Base-by-base conservation (phyloP, 306 rosid species). In the Morella rubra region DNA sequence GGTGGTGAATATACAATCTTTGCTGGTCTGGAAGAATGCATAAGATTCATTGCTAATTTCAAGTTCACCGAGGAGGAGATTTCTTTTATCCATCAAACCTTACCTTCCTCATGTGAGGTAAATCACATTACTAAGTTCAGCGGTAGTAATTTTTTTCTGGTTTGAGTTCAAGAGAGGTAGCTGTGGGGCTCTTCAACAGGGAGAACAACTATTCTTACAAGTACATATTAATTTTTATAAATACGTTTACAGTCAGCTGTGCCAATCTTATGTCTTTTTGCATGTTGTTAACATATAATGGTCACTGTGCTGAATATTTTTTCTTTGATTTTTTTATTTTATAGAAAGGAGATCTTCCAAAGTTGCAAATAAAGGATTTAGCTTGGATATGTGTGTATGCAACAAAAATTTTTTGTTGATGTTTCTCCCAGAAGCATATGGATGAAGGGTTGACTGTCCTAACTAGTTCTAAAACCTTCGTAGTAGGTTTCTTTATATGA, bases 1-100 rank as follows among this genome's bases (percentile, higher is more conserved):
- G 97, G 99, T 56, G 99, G 99, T 61, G 99, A 96, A 85, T 96
- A 87, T 85, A 96, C 99, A 6, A 81, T 96, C 56, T 96, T 92
- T 20, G 97, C 99, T 74, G 99, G 99, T 65, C 87, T 96, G 82
- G 99, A 96, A 44, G 99, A 96, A 77, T 93, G 98, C 87, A 88
- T 88, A 81, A 89, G 86, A 88, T 85, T 96, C 71, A 92, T 96
- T 73, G 97, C 97, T 50, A 92, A 90, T 88, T 96, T 96, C 89
- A 93, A 76, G 77, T 82, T 96, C 71, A 78, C 83, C 6, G 98
- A 91, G 62, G 97, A 91, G 20, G 99, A 92, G 80, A 96, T 92
- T 37, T 64, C 79, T 76, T 96, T 96, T 73, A 53, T 96, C 73
- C 89, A 82, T 81, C 59, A 92, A 69, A 72, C 88, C 64, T 86